Conservation (phyloP, 495 filamentous ascomycete genomes). For the Neurospora sp. region DNA sequence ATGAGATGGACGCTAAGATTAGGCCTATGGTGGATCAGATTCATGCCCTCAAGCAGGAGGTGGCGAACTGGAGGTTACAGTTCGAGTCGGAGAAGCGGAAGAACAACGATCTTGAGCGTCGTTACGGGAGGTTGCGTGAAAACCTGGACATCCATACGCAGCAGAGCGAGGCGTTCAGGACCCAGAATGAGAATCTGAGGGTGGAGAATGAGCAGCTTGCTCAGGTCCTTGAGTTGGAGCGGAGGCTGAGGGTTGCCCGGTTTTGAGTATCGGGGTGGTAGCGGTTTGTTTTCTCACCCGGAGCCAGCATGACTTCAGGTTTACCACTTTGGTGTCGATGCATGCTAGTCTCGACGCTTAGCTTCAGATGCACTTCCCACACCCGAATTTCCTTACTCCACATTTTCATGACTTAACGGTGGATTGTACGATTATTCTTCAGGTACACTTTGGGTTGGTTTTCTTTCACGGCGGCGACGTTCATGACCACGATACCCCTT, state of each 20-base stretch:
- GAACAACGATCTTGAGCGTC: slow-evolving; percentile 5
- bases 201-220: not conserved
- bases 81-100: slow-evolving; percentile 5
- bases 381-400: not conserved
- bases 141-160: slow-evolving; percentile 1
- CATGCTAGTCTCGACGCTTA: not conserved
- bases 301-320: not conserved
- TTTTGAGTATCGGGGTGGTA: not conserved
- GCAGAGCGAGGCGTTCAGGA: slow-evolving; percentile 9
- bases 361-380: not conserved
- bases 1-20: slow-evolving; percentile 1
- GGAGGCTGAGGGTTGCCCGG: not conserved
- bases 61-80: slow-evolving; percentile 7
- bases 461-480: not conserved
- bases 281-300: not conserved
- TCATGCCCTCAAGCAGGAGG: slow-evolving; percentile 5
- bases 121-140: slow-evolving; percentile 3
- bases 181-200: not conserved
- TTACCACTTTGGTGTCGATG: too few relatives aligned
- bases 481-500: not conserved
- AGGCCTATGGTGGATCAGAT: not conserved
- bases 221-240: not conserved
- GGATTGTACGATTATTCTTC: not conserved
- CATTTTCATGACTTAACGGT: not conserved
- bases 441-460: not conserved